These are phyloP conservation scores for Castanopsis chinensis DNA, from an alignment of 306 rosid genomes.

Conservation along the genomic window DNA sequence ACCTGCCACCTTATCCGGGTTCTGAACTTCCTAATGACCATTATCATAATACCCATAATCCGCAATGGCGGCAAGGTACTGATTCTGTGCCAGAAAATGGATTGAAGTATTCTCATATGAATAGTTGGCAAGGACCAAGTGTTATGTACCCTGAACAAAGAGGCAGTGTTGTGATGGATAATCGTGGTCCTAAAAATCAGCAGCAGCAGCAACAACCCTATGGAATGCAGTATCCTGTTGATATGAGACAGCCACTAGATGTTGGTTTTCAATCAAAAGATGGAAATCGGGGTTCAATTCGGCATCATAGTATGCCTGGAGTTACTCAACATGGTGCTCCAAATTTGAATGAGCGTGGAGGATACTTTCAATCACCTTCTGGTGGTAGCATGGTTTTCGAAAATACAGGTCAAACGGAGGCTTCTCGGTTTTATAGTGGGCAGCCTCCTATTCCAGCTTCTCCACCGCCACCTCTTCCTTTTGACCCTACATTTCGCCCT, in stretches of 20 bases:
- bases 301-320: slow-evolving; percentile 10
- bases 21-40: background rate
- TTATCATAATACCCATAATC: slow-evolving; percentile 5
- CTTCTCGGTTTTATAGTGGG: slow-evolving; percentile 43
- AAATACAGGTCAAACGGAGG: slow-evolving; percentile 33
- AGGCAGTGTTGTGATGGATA: background rate
- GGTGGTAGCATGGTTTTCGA: slow-evolving; percentile 30
- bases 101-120: slow-evolving; percentile 10
- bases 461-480: slow-evolving; percentile 79
- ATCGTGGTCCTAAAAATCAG: slow-evolving; percentile 9
- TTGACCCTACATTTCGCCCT: slow-evolving; percentile 38
- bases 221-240: slow-evolving; percentile 25
- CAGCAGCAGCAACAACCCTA: slow-evolving; percentile 7
- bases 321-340: slow-evolving; percentile 17
- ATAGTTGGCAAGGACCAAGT: background rate
- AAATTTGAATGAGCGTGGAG: slow-evolving; percentile 26
- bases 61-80: background rate
- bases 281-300: slow-evolving; percentile 3
- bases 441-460: slow-evolving; percentile 80
- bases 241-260: background rate
- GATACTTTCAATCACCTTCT: slow-evolving; percentile 27
- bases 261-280: slow-evolving; percentile 12
- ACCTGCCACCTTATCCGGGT: background rate
- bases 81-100: slow-evolving; percentile 16
- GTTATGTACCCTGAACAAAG: slow-evolving; percentile 28